Conservation (phyloP, 345 rosid species). For the Lumnitzera racemosa region DNA sequence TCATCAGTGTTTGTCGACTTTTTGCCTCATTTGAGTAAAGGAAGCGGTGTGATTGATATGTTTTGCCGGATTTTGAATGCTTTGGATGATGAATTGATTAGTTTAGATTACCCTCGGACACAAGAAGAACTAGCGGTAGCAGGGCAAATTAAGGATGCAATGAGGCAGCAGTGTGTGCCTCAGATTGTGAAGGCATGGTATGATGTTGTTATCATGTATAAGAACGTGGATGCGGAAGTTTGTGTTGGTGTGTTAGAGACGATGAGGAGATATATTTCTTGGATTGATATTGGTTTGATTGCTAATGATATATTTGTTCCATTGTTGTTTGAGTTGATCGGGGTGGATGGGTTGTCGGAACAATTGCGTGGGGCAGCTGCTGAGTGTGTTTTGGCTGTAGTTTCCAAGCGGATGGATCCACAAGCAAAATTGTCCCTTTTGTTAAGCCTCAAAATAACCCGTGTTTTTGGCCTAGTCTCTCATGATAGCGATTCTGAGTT, state of each 20-base stretch:
- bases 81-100: slow-evolving; percentile 82
- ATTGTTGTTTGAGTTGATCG: slow-evolving; percentile 63
- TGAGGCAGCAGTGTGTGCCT: slow-evolving; percentile 89
- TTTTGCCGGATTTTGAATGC: slow-evolving; percentile 86
- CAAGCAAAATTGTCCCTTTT: slow-evolving; percentile 61
- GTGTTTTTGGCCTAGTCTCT: slow-evolving; percentile 57
- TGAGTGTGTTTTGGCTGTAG: slow-evolving; percentile 76
- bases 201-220: slow-evolving; percentile 55
- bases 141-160: slow-evolving; percentile 79
- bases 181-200: slow-evolving; percentile 89
- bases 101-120: slow-evolving; percentile 77
- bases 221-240: slow-evolving; percentile 62
- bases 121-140: slow-evolving; percentile 61
- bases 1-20: slow-evolving; percentile 70
- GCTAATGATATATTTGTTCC: slow-evolving; percentile 70
- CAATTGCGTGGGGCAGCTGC: slow-evolving; percentile 81
- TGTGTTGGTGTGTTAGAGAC: slow-evolving; percentile 65
- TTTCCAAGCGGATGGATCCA: slow-evolving; percentile 84
- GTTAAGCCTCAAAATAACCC: slow-evolving; percentile 56
- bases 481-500: slow-evolving; percentile 61
- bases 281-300: slow-evolving; percentile 88
- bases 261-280: slow-evolving; percentile 76
- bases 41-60: slow-evolving; percentile 71
- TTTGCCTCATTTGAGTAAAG: slow-evolving; percentile 55
- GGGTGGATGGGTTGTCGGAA: slow-evolving; percentile 53